Evolutionary conservation across 208 protist genomes (phyloP), one percentile per base, ranked within the genome.

Genomic region (Tetramitus jugosus): DNA sequence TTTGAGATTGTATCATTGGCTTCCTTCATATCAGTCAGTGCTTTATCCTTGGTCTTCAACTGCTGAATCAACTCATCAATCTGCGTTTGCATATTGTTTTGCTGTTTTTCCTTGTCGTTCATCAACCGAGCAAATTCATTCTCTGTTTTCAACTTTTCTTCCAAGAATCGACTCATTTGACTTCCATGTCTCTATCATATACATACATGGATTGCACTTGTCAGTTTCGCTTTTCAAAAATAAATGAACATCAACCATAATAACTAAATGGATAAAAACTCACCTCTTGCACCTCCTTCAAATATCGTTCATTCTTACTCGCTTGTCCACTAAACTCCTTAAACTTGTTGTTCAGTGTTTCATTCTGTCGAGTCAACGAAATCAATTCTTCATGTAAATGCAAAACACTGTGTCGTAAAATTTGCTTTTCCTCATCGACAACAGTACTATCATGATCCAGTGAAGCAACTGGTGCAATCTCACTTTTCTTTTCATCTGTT

Each of bases 131-230:
- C 13, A 1, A 53, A 52, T 35, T 74, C 42, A 23, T 14, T 74
- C 4, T 74, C 67, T 23, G 42, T 74, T 52, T 74, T 49, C 14
- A 53, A 6, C 37, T 74, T 74, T 23, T 74, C 67, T 53, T 53
- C 42, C 2, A 74, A 35, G 6, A 74, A 23, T 39, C 42, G 7
- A n/a, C 42, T 33, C 7, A 74, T 31, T 74, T 74, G 67, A 4
- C 53, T 39, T 13, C 53, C 67, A 1, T 53, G 35, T 23, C 67
- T n/a, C n/a, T n/a, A n/a, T n/a, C n/a, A n/a, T n/a, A n/a, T n/a
- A n/a, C n/a, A n/a, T n/a, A n/a, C n/a, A n/a, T n/a, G n/a, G n/a
- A n/a, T n/a, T n/a, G n/a, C n/a, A n/a, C n/a, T n/a, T n/a, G n/a
- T n/a, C n/a, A n/a, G n/a, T n/a, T n/a, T n/a, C n/a, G n/a, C n/a